Base-by-base conservation (phyloP, 164 flowering plant genomes). In the Pachysandra terminalis region DNA sequence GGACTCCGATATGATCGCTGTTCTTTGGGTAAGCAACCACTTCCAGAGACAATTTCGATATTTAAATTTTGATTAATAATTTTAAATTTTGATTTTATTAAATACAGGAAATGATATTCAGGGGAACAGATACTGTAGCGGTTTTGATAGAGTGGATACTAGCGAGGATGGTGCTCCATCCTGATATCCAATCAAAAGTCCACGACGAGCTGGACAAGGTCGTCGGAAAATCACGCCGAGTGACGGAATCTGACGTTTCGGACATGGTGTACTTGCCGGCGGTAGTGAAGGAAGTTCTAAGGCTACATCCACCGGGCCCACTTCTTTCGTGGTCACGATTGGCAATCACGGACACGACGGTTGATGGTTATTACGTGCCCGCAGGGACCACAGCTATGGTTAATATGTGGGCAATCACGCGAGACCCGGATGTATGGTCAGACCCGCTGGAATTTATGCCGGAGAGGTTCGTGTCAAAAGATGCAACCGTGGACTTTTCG, bases 251-350 rank as follows among this genome's bases (percentile, higher is more conserved):
- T 0, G 83, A 83, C 35, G 12, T 83, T 9, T 2, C 74, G 19
- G 67, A 75, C 3, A 3, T 84, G 74, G 72, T 55, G 23, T 83
- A 83, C 61, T 68, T 88, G 9, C 57, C 67, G 64, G 88, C 88
- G 2, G 87, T 86, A 65, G 71, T 87, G 28, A 86, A 87, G 45
- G 92, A 87, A 51, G 88, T 84, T 0, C 64, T 87, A 40, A 73
- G 92, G 80, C 67, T 87, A 32, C 90, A 87, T 73, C 92, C 92
- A 1, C 90, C 92, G 1, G 90, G 92, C 67, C 92, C 92, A 51
- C 87, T 87, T 8, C 82, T 86, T 8, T 84, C 90, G 0, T 87
- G 93, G 93, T 83, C 93, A 67, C 80, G 90, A 0, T 40, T 88
- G 10, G 78, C 86, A 0, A 71, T 72, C 6, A 51, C 69, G 8